These are phyloP conservation scores for Aspergillus leporis DNA, from an alignment of 495 filamentous ascomycete species.

Conservation along the genomic window DNA sequence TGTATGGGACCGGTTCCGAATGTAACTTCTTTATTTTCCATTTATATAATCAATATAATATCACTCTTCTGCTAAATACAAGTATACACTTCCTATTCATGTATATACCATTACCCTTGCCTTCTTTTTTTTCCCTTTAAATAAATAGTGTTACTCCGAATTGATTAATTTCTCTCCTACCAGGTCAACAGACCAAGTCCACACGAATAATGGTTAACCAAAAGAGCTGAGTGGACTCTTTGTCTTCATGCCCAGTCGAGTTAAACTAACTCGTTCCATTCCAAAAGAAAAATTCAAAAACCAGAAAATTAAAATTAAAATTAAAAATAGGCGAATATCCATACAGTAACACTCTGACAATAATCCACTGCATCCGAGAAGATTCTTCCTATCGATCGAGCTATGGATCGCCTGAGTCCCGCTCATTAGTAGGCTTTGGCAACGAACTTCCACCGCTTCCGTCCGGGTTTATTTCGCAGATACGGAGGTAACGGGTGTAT, in stretches of 20 bases:
- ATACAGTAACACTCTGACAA: neutral
- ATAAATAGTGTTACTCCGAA: neutral
- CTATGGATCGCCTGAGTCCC: conserved; percentile 25
- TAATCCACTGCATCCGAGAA: neutral
- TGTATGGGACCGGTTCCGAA: neutral
- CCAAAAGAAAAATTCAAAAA: neutral
- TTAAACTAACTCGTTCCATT: neutral
- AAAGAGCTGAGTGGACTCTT: neutral
- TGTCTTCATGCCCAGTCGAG: neutral
- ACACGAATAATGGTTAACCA: no score
- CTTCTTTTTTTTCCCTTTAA: neutral
- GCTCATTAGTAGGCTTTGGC: conserved; percentile 7
- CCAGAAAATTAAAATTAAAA: neutral
- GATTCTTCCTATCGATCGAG: conserved; percentile 13
- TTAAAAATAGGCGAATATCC: neutral
- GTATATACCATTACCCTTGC: neutral
- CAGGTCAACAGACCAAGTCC: no score
- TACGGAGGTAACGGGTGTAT: neutral
- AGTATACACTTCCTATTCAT: neutral
- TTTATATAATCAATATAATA: neutral
- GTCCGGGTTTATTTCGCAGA: conserved; percentile 14
- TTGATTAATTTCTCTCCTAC: no score
- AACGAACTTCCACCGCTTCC: conserved; percentile 18
- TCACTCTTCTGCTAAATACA: no score
- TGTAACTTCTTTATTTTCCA: neutral